Base-by-base conservation (phyloP, 2,329 filamentous ascomycete genomes). In the Fusarium luffae region DNA sequence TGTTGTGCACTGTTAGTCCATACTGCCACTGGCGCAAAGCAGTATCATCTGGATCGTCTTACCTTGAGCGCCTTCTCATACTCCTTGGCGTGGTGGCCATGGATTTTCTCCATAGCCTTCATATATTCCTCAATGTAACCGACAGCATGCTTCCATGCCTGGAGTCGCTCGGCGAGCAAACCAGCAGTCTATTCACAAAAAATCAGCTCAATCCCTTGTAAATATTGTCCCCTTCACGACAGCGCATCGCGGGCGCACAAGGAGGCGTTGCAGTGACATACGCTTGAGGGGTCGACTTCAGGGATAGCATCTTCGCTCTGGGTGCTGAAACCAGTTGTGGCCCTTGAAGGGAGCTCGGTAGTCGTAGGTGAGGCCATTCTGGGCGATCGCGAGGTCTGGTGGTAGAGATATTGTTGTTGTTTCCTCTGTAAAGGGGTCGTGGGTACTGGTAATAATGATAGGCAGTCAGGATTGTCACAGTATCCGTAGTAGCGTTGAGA, bases 101-200 rank as follows among this genome's bases (percentile, higher is more conserved):
- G 91, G 62, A 93, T 85, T 85, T 95, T 98, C 80, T 97, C 94
- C 5, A 94, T 93, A 9, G 92, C 90, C 30, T 84, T 84, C 75
- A 98, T 86, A 79, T 98, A 99, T 54, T 97, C 93, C 81, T 98
- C 94, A 49, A 99, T 86, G 77, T 97, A 95, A 59, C 86, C 93
- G 68, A 94, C 93, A 66, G 94, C 93, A 79, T 98, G 95, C 80
- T 98, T 98, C 94, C 94, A 99, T 48, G 96, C 96, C 76, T 93
- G 92, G 66, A 99, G 86, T 70, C 96, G 90, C 84, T 98, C 93
- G 58, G 91, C 86, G 69, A 99, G 90, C 51, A 98, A 86, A 42
- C 88, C 90, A n/a, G 91, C 89, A 23, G 92, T 92, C 90, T 93
- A 70, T 21, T 21, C 37, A 25, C 14, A 18, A 19, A 46, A 16